A percentile compares a stretch with the other conserved stretches of the same genome.
phyloP scores from a whole-genome alignment of 805 yeast species.

The Kodamaea kakaduensis region DNA sequence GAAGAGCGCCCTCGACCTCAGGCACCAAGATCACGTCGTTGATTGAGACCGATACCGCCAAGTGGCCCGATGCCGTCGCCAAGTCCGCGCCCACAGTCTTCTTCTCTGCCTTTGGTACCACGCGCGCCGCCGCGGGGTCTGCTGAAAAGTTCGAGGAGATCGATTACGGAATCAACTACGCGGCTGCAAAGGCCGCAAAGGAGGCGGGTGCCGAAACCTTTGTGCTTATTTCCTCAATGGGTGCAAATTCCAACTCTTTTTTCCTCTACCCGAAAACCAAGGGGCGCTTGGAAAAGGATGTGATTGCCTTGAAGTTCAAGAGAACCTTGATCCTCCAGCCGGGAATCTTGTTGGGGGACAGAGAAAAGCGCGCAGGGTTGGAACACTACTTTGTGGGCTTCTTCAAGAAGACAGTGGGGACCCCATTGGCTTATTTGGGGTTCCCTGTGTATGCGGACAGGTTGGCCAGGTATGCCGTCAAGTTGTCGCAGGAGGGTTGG shows the following conservation, averaged over 20 bases:
- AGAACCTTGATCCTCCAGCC: constrained; percentile 74
- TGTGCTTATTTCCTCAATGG: constrained; percentile 61
- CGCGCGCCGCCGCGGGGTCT: constrained; percentile 68
- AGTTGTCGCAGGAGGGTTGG: constrained; percentile 25
- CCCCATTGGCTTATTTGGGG: constrained; percentile 10
- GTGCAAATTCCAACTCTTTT: constrained; percentile 57
- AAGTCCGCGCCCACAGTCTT: constrained; percentile 31
- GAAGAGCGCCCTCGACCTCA: constrained; percentile 40
- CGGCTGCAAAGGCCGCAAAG: constrained; percentile 70
- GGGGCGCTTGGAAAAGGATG: constrained; percentile 71
- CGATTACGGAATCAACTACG: constrained; percentile 70
- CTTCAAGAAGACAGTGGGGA: constrained; percentile 22
- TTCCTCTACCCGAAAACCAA: constrained; percentile 64
- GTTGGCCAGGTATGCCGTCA: constrained; percentile 55
- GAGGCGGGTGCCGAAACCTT: constrained; percentile 63
- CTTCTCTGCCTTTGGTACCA: constrained; percentile 73
- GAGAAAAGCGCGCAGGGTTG: constrained; percentile 43
- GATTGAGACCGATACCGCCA: constrained; percentile 42
- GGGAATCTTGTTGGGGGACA: constrained; percentile 65
- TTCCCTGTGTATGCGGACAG: constrained; percentile 61
- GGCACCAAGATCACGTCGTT: constrained; percentile 34
- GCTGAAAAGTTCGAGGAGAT: constrained; percentile 64
- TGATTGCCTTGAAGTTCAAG: constrained; percentile 61
- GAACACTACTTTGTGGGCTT: constrained; percentile 29
- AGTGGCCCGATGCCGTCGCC: constrained; percentile 47